Percentiles rank a stretch among this genome's conserved stretches.
Evolutionary conservation across 139 green algal genomes (phyloP).

Genomic region (Asterochloris sp.): DNA sequence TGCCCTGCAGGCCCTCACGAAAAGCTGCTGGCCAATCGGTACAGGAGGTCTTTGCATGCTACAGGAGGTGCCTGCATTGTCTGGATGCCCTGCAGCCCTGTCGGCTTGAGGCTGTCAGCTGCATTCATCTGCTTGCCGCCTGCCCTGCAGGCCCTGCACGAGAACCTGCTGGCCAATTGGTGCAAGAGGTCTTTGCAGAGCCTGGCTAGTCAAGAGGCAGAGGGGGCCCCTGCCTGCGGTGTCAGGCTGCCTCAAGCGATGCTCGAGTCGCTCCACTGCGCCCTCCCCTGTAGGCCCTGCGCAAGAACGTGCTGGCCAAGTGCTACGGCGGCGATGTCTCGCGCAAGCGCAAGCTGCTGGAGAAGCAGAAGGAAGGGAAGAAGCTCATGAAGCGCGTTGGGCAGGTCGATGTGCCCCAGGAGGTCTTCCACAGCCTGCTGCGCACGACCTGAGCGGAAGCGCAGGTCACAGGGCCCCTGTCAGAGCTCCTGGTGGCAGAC

Average conservation of each 20-base stretch:
- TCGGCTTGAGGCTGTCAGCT: too few relatives aligned
- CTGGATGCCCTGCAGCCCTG: too few relatives aligned
- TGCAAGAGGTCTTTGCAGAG: too few relatives aligned
- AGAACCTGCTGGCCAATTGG: slow-evolving; percentile 97
- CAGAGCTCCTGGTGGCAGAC: too few relatives aligned
- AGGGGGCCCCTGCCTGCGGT: too few relatives aligned
- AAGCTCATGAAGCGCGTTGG: slow-evolving; percentile 90
- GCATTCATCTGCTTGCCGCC: too few relatives aligned
- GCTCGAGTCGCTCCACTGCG: not conserved
- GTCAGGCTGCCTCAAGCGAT: not conserved
- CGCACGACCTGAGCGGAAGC: not conserved
- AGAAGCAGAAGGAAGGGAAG: slow-evolving; percentile 95
- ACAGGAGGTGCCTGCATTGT: too few relatives aligned
- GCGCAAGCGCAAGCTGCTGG: slow-evolving; percentile 97
- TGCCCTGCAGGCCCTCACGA: too few relatives aligned
- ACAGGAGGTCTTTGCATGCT: too few relatives aligned
- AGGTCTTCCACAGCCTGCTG: slow-evolving; percentile 75
- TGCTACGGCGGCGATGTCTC: slow-evolving; percentile 81
- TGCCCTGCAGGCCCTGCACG: slow-evolving; percentile 52
- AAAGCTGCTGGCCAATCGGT: too few relatives aligned
- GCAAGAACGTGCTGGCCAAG: slow-evolving; percentile 99
- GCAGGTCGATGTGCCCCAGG: slow-evolving; percentile 88
- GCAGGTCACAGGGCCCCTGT: not conserved
- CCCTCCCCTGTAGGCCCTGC: slow-evolving; percentile 49
- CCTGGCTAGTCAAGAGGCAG: too few relatives aligned